Evolutionary conservation across 352 stramenopile species (phyloP).

Genomic region (Thraustochytrium sp.): DNA sequence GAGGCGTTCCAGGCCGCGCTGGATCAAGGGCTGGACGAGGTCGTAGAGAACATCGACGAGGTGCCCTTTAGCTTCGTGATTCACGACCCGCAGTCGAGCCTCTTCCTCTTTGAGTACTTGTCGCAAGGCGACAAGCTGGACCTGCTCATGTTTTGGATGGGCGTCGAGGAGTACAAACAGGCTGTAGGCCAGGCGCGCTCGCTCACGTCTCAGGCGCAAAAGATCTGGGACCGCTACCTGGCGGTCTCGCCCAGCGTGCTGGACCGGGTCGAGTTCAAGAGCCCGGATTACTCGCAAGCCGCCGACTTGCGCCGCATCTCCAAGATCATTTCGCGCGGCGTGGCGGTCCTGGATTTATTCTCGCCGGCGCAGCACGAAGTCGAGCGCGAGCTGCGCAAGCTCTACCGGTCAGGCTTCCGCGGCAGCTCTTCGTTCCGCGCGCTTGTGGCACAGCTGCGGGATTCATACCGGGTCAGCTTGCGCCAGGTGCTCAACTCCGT

Average conservation of each 20-base stretch:
- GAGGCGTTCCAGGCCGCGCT: neutral
- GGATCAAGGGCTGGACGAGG: neutral
- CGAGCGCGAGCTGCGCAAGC: neutral
- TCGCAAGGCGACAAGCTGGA: slow-evolving; percentile 23
- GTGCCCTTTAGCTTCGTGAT: neutral
- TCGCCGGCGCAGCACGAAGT: neutral
- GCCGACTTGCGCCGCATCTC: neutral
- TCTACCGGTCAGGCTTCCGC: neutral
- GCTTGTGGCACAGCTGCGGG: neutral
- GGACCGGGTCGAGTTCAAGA: neutral
- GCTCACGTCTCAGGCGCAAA: neutral
- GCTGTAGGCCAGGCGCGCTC: neutral
- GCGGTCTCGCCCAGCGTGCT: neutral
- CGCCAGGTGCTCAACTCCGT: neutral
- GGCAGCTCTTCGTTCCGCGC: slow-evolving; percentile 18
- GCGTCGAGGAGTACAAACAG: slow-evolving; percentile 43
- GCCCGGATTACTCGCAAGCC: neutral
- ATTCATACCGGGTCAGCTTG: neutral
- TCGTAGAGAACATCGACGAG: neutral
- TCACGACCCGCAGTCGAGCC: slow-evolving; percentile 6
- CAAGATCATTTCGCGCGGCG: neutral
- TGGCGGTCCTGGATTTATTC: slow-evolving; percentile 3
- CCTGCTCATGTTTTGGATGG: slow-evolving; percentile 30
- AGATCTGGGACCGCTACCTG: slow-evolving; percentile 12
- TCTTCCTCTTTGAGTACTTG: slow-evolving; percentile 20